Percentiles rank a stretch among this genome's conserved stretches.
These are phyloP conservation scores for Eragrostis nindensis DNA, from an alignment of 176 grass and related monocot genomes.

Conservation along the genomic window DNA sequence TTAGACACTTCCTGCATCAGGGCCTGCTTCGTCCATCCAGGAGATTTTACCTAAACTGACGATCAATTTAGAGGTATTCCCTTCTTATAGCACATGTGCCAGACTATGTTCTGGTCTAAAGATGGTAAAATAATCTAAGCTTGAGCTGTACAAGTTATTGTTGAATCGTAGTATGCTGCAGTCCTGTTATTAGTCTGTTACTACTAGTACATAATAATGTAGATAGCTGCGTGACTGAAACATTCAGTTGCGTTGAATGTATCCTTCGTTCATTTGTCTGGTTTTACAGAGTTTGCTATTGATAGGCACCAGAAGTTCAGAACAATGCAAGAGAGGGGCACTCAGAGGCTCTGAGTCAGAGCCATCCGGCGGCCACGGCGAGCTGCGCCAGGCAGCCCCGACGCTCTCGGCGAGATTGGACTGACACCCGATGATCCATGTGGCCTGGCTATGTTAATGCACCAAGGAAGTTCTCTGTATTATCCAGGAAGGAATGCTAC, in stretches of 20 bases:
- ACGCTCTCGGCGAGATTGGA: too few relatives aligned
- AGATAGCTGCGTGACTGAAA: too few relatives aligned
- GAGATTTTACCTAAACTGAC: neutral
- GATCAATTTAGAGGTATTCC: neutral
- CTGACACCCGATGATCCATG: neutral
- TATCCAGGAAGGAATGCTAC: neutral
- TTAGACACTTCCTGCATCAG: neutral
- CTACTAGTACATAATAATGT: too few relatives aligned
- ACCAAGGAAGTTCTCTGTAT: neutral
- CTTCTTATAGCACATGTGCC: neutral
- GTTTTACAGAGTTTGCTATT: neutral
- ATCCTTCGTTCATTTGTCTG: neutral
- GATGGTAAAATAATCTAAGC: neutral
- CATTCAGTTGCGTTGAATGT: too few relatives aligned
- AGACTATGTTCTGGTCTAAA: neutral
- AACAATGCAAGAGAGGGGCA: too few relatives aligned
- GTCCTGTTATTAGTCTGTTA: too few relatives aligned
- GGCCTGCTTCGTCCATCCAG: conserved; percentile 24
- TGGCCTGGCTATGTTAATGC: neutral
- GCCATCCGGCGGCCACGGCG: too few relatives aligned
- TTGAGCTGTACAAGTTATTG: neutral
- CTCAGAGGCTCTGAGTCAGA: neutral
- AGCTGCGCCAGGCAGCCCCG: too few relatives aligned
- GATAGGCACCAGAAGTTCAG: too few relatives aligned
- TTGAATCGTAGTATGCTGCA: too few relatives aligned